A percentile compares a stretch with the other conserved stretches of the same genome.
Evolutionary conservation across 2,329 filamentous ascomycete genomes (phyloP).

Genomic region (Apiospora hydei): DNA sequence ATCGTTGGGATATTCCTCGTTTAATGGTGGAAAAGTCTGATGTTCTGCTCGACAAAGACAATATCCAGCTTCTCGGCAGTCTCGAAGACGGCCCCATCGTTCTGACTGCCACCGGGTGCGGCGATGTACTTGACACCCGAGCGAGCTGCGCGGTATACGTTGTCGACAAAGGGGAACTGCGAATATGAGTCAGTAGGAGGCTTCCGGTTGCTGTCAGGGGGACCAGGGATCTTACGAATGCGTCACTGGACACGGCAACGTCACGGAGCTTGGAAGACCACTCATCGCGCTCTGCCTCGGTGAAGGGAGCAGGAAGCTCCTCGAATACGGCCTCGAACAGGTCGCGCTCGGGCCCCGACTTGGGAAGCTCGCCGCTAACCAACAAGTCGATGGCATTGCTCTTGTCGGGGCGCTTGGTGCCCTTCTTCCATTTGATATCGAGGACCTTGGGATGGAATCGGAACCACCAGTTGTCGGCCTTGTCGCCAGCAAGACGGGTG

Average conservation of each 20-base stretch:
- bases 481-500: slow-evolving; percentile 95
- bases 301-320: slow-evolving; percentile 84
- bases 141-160: slow-evolving; percentile 88
- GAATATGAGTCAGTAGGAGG: background rate
- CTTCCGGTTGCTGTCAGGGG: background rate
- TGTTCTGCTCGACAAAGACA: slow-evolving; percentile 94
- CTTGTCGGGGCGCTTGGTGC: slow-evolving; percentile 95
- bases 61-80: slow-evolving; percentile 92
- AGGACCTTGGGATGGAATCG: slow-evolving; percentile 93
- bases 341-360: slow-evolving; percentile 81
- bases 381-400: slow-evolving; percentile 97
- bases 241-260: slow-evolving; percentile 91
- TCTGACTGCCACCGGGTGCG: slow-evolving; percentile 89
- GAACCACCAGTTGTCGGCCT: slow-evolving; percentile 99
- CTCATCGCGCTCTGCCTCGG: slow-evolving; percentile 80
- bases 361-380: slow-evolving; percentile 88
- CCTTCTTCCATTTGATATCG: slow-evolving; percentile 94
- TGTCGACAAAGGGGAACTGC: slow-evolving; percentile 97
- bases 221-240: slow-evolving; percentile 72
- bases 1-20: background rate
- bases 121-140: slow-evolving; percentile 97
- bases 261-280: slow-evolving; percentile 85
- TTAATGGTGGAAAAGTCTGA: slow-evolving; percentile 94
- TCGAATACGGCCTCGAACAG: slow-evolving; percentile 91
- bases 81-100: slow-evolving; percentile 81